phyloP scores from a whole-genome alignment of 129 eudicot genomes.

The Artemisia annua region DNA sequence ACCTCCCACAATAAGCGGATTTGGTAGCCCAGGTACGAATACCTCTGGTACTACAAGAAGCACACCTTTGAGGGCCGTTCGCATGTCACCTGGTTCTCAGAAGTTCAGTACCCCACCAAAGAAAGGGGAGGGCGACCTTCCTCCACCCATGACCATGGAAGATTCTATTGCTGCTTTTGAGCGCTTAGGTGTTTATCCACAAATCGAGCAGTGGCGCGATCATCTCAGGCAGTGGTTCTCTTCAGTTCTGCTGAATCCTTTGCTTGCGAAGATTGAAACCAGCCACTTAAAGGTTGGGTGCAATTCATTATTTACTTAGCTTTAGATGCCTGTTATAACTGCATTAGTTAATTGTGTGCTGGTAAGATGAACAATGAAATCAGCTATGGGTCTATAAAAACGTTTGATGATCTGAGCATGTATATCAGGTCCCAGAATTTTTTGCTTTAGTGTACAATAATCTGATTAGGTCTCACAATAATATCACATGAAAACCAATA shows the following conservation, averaged over 20 bases:
- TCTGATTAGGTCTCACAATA: too few relatives aligned
- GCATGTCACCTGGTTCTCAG: slow-evolving; percentile 97
- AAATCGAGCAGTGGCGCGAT: slow-evolving; percentile 96
- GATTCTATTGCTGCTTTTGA: slow-evolving; percentile 78
- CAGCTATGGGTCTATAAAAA: background rate
- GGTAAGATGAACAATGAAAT: background rate
- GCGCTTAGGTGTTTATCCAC: slow-evolving; percentile 77
- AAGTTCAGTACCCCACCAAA: slow-evolving; percentile 92
- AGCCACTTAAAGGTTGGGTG: slow-evolving; percentile 76
- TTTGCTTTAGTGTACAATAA: too few relatives aligned
- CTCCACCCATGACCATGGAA: slow-evolving; percentile 96
- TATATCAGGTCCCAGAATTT: background rate
- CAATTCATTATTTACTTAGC: background rate
- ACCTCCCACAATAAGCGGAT: slow-evolving; percentile 65
- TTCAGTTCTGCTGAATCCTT: slow-evolving; percentile 64
- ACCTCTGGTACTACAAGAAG: slow-evolving; percentile 84
- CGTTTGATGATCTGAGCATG: background rate
- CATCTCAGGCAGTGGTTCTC: slow-evolving; percentile 96
- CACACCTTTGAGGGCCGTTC: slow-evolving; percentile 90
- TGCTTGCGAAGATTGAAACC: slow-evolving; percentile 60
- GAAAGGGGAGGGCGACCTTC: slow-evolving; percentile 89
- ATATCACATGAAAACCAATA: too few relatives aligned
- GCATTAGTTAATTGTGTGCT: background rate
- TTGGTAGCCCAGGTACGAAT: slow-evolving; percentile 70
- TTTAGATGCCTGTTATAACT: background rate